phyloP scores from a whole-genome alignment of 352 stramenopile species.

The Thalassiosira exigua region DNA sequence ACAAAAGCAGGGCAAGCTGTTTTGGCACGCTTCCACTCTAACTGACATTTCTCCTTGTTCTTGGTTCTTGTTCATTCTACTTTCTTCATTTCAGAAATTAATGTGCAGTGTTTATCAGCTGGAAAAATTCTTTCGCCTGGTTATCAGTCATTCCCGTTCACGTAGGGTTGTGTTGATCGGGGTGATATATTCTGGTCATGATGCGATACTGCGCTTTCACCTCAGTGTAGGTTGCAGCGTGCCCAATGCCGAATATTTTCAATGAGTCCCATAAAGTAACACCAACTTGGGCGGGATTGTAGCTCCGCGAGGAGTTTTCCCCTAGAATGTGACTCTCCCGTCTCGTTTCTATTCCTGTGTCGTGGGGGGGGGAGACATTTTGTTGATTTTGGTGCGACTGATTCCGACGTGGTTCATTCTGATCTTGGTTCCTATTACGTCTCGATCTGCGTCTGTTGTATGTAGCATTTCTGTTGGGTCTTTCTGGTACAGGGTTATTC shows the following conservation, averaged over 20 bases:
- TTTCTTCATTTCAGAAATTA: conserved; percentile 18
- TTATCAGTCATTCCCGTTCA: conserved; percentile 12
- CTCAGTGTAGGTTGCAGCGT: neutral
- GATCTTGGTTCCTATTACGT: too few relatives aligned
- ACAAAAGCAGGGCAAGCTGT: too few relatives aligned
- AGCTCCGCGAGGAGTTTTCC: too few relatives aligned
- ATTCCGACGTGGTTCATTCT: neutral
- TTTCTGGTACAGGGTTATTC: too few relatives aligned
- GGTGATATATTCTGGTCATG: conserved; percentile 1
- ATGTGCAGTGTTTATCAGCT: conserved; percentile 36
- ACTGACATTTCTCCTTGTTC: too few relatives aligned
- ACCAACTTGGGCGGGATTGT: conserved; percentile 3
- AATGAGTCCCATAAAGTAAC: conserved; percentile 11
- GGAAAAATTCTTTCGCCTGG: conserved; percentile 13
- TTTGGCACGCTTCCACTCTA: too few relatives aligned
- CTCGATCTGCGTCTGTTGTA: neutral
- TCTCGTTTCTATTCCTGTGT: too few relatives aligned
- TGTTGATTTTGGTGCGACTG: neutral
- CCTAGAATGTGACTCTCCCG: too few relatives aligned
- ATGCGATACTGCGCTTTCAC: conserved; percentile 4
- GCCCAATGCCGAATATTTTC: conserved; percentile 10
- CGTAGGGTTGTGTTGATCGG: conserved; percentile 2
- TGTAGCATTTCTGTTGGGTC: too few relatives aligned
- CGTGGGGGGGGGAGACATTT: neutral
- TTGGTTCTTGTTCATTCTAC: too few relatives aligned